Evolutionary conservation across 345 rosid genomes (phyloP).

Genomic region (Lepidium sativum): DNA sequence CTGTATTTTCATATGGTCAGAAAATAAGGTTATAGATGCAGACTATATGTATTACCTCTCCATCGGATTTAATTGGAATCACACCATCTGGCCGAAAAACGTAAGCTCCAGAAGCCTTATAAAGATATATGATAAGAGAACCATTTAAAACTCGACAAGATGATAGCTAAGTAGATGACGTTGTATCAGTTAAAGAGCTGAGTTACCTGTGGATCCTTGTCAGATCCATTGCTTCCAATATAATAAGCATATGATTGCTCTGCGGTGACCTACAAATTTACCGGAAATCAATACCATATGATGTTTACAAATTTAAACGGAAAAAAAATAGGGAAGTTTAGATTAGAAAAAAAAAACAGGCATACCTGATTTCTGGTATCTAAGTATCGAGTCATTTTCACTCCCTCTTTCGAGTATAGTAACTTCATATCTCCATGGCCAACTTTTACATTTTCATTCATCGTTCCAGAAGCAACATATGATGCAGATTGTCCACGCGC

Average conservation of each 20-base stretch:
- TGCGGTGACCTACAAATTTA: constrained; percentile 43
- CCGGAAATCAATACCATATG: constrained; percentile 10
- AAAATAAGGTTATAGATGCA: constrained; percentile 9
- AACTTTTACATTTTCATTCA: constrained; percentile 42
- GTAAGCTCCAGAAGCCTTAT: constrained; percentile 91
- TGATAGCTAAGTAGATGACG: neutral
- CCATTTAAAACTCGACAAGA: neutral
- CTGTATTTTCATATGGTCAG: neutral
- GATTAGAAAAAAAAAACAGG: neutral
- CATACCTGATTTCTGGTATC: constrained; percentile 54
- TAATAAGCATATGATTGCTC: constrained; percentile 75
- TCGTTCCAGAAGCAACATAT: constrained; percentile 35
- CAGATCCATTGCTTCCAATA: constrained; percentile 82
- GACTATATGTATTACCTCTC: constrained; percentile 37
- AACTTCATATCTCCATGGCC: constrained; percentile 81
- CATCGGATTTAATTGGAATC: constrained; percentile 37
- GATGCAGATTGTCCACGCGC: constrained; percentile 44
- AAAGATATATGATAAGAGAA: neutral
- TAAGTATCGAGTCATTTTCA: constrained; percentile 47
- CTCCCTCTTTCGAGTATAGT: constrained; percentile 42
- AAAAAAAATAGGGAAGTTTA: neutral
- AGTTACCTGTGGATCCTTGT: constrained; percentile 80
- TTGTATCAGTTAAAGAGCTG: constrained; percentile 12
- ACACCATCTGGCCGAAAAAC: constrained; percentile 78
- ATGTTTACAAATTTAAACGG: neutral